These are phyloP conservation scores for Esteya vermicola DNA, from an alignment of 2,329 filamentous ascomycete species.

Conservation along the genomic window DNA sequence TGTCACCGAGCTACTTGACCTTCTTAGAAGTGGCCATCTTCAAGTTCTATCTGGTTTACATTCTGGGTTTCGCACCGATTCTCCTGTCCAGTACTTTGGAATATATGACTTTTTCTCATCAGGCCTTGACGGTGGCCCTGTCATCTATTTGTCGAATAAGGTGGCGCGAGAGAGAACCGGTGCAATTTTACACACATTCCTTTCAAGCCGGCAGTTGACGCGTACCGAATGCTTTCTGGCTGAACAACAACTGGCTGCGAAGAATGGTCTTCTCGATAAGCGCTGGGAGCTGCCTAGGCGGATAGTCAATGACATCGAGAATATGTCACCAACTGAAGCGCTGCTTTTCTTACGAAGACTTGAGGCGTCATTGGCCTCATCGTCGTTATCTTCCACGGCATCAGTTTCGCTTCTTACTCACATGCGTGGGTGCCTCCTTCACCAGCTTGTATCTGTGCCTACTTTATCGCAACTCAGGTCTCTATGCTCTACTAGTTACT, in stretches of 20 bases:
- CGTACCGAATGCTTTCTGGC: conserved; percentile 22
- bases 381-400: too few relatives aligned
- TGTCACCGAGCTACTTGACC: conserved; percentile 2
- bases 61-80: conserved; percentile 12
- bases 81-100: conserved; percentile 11
- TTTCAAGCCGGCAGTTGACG: conserved; percentile 22
- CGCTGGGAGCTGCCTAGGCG: conserved; percentile 14
- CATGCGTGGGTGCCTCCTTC: conserved; percentile 19
- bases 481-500: conserved; percentile 22
- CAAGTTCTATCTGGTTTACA: conserved; percentile 11
- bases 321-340: conserved; percentile 24
- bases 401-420: conserved; percentile 14
- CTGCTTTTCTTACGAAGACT: conserved; percentile 21
- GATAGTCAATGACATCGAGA: conserved; percentile 24
- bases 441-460: conserved; percentile 22
- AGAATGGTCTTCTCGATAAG: conserved; percentile 16
- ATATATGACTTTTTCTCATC: conserved; percentile 11
- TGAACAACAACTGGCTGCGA: conserved; percentile 22
- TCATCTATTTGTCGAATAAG: conserved; percentile 27
- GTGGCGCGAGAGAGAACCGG: conserved; percentile 23
- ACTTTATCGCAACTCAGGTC: conserved; percentile 23
- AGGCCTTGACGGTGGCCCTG: conserved; percentile 12
- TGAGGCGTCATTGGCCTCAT: conserved; percentile 9
- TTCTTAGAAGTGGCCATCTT: conserved; percentile 5
- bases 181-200: conserved; percentile 28